A percentile compares a stretch with the other conserved stretches of the same genome.
Conservation (phyloP, 441 rosid genomes). For the Gossypium schwendimanii region DNA sequence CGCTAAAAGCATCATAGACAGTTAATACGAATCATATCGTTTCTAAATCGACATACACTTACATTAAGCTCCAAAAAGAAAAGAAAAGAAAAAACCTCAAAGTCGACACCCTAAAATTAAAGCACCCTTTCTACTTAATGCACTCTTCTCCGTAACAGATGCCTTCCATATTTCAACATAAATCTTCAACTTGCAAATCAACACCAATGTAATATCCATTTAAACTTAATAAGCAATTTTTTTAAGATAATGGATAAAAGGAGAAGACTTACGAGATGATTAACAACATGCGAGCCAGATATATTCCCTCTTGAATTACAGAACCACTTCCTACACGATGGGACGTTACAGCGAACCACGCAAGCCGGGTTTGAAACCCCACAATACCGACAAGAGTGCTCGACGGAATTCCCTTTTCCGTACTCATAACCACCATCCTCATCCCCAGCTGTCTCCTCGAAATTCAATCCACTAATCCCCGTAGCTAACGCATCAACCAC, state of each 20-base stretch:
- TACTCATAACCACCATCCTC: slow-evolving; percentile 63
- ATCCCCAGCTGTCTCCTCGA: slow-evolving; percentile 79
- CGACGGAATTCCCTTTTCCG: slow-evolving; percentile 77
- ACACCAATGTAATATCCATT: neutral
- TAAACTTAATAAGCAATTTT: neutral
- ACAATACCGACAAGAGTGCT: slow-evolving; percentile 92
- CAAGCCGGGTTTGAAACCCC: slow-evolving; percentile 98
- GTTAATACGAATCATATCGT: neutral
- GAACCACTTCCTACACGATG: slow-evolving; percentile 98
- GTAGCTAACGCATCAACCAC: slow-evolving; percentile 77
- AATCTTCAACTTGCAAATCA: neutral
- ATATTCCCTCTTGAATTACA: slow-evolving; percentile 98
- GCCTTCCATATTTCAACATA: neutral
- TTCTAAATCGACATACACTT: neutral
- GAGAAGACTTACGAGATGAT: slow-evolving; percentile 74
- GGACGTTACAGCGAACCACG: slow-evolving; percentile 92
- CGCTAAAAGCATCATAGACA: neutral
- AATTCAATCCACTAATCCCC: slow-evolving; percentile 73
- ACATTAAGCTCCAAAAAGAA: neutral
- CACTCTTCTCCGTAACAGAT: neutral
- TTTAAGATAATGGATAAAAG: neutral
- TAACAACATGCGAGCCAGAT: slow-evolving; percentile 94
- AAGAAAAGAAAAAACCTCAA: neutral
- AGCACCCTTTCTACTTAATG: neutral
- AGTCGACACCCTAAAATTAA: neutral